Evolutionary conservation across 805 yeast genomes (phyloP).

Genomic region (Saccharomycopsis schoenii): DNA sequence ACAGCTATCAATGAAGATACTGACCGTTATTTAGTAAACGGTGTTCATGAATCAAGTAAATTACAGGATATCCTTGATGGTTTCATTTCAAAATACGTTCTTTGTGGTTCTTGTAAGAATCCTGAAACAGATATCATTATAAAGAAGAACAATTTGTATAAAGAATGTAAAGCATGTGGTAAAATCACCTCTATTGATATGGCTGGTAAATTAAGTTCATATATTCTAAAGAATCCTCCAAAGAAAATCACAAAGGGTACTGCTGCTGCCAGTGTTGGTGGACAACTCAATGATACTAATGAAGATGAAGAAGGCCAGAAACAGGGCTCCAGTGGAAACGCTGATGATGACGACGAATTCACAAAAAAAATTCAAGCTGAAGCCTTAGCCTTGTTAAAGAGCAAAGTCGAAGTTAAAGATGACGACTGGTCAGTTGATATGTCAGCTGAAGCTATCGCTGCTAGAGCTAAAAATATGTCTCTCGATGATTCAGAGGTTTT

Average conservation of each 20-base stretch:
- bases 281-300: slow-evolving; percentile 2
- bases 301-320: background rate
- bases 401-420: slow-evolving; percentile 9
- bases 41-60: slow-evolving; percentile 83
- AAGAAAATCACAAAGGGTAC: slow-evolving; percentile 50
- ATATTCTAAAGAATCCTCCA: slow-evolving; percentile 39
- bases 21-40: slow-evolving; percentile 88
- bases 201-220: slow-evolving; percentile 36
- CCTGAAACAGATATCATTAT: slow-evolving; percentile 93
- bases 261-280: slow-evolving; percentile 37
- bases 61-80: slow-evolving; percentile 93
- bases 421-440: slow-evolving; percentile 19
- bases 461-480: slow-evolving; percentile 21
- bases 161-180: slow-evolving; percentile 99
- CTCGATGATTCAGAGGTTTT: slow-evolving; percentile 49
- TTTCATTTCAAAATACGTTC: slow-evolving; percentile 83
- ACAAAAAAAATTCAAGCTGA: slow-evolving; percentile 37
- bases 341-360: slow-evolving; percentile 35
- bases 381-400: slow-evolving; percentile 22
- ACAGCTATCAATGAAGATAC: slow-evolving; percentile 69
- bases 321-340: slow-evolving; percentile 29
- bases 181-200: slow-evolving; percentile 36
- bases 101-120: slow-evolving; percentile 91
- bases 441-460: slow-evolving; percentile 19
- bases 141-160: slow-evolving; percentile 65